Percentiles rank a stretch among this genome's conserved stretches.
These are phyloP conservation scores for Leucocoprinus sp. DNA, from an alignment of 768 basidiomycete species.

Conservation along the genomic window DNA sequence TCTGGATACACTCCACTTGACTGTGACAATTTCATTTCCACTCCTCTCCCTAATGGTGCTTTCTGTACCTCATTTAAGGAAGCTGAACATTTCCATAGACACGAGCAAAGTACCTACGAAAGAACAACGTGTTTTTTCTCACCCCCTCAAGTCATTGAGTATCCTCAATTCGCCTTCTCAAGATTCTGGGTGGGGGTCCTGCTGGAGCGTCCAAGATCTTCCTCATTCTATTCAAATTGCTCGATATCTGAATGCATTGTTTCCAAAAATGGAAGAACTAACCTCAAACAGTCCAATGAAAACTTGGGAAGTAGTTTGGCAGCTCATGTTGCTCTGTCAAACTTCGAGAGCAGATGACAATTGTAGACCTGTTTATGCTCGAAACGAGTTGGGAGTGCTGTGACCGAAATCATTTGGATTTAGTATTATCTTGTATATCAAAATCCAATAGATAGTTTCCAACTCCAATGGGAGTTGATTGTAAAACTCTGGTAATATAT, in stretches of 20 bases:
- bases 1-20: too few species aligned
- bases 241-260: conserved; percentile 1
- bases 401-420: neutral
- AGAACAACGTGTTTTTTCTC: neutral
- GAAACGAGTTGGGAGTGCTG: neutral
- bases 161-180: neutral
- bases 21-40: too few species aligned
- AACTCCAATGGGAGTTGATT: too few species aligned
- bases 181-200: neutral
- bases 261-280: neutral
- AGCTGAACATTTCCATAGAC: too few species aligned
- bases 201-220: neutral
- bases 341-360: neutral
- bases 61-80: too few species aligned
- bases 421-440: neutral
- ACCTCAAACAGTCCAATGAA: neutral
- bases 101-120: too few species aligned
- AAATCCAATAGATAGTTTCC: too few species aligned
- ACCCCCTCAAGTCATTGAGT: neutral
- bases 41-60: too few species aligned
- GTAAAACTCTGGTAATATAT: neutral
- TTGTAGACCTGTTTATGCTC: neutral
- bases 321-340: neutral
- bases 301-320: neutral
- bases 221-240: neutral